Base-by-base conservation (phyloP, 2,329 filamentous ascomycete genomes). In the Penicillium oxalicum region DNA sequence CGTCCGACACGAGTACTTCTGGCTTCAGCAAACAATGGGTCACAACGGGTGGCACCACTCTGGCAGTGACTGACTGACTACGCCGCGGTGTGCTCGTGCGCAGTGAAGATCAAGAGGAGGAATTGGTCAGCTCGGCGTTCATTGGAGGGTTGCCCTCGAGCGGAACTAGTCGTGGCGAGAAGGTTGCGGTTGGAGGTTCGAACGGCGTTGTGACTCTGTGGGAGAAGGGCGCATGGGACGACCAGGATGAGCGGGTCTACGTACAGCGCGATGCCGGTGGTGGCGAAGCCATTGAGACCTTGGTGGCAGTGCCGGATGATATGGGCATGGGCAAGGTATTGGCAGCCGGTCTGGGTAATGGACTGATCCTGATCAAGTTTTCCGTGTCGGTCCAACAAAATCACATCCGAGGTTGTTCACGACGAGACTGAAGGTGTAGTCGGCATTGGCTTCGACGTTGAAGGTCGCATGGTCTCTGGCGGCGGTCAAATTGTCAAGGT, bases 1-100 rank as follows among this genome's bases (percentile, higher is more conserved):
- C 91, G 0, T 85, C 86, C 2, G 79, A 84, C 28, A 82, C 86
- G 48, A 93, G 87, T 67, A 95, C 89, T 0, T 91, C 86, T 13
- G 91, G 91, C 4, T 91, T 88, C 66, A 83, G 88, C 61, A 95
- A 95, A 71, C 91, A 97, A 71, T 98, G 90, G 87, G 80, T 96
- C 45, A 93, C 87, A 34, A 96, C 91, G 0, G 93, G 93, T 32
- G 91, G 90, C 39, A 91, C 88, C 1, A 97, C 91, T 0, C 74
- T 98, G 18, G 88, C 90, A 1, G 84, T 96, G 34, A 95, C 90
- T 0, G 93, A 98, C 66, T 75, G n/a, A n/a, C n/a, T 96, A 39
- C 82, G 91, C 25, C 79, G 88, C 41, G 91, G 91, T 11, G 88
- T 96, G 5, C 74, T 97, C 38, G 86, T 91, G 3, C 86, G 86